These are phyloP conservation scores for Microcyclosporella mali DNA, from an alignment of 2,329 filamentous ascomycete species.

Conservation along the genomic window DNA sequence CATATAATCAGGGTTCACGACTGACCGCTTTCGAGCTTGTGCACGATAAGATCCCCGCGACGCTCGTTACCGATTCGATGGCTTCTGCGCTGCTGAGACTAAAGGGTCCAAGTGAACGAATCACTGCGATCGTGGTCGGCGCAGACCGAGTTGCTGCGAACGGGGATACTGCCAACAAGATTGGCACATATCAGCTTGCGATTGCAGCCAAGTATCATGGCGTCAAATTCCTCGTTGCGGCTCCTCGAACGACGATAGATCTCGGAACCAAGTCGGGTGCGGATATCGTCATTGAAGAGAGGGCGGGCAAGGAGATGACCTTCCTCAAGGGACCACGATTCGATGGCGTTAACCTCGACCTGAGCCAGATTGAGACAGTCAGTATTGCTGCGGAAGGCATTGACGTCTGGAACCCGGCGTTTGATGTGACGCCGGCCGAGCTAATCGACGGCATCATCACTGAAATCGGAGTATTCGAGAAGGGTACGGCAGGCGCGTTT, in stretches of 20 bases:
- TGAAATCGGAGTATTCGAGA: constrained; percentile 80
- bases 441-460: constrained; percentile 93
- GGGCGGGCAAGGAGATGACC: constrained; percentile 73
- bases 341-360: constrained; percentile 56
- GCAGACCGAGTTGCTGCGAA: constrained; percentile 94
- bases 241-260: constrained; percentile 91
- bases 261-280: constrained; percentile 68
- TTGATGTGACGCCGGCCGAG: constrained; percentile 84
- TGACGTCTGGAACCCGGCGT: constrained; percentile 91
- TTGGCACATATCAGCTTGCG: constrained; percentile 87
- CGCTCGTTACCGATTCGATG: constrained; percentile 94
- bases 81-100: constrained; percentile 74
- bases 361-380: constrained; percentile 60
- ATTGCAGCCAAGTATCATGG: constrained; percentile 85
- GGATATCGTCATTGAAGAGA: constrained; percentile 86
- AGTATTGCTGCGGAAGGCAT: constrained; percentile 73
- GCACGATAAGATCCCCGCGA: constrained; percentile 84
- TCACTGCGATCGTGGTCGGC: constrained; percentile 85
- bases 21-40: constrained; percentile 96
- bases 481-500: constrained; percentile 65
- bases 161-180: constrained; percentile 97
- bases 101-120: constrained; percentile 55
- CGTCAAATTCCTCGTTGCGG: constrained; percentile 90
- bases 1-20: constrained; percentile 95
- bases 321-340: constrained; percentile 71